phyloP scores from a whole-genome alignment of 106 monocot species.

The Allium sativum region DNA sequence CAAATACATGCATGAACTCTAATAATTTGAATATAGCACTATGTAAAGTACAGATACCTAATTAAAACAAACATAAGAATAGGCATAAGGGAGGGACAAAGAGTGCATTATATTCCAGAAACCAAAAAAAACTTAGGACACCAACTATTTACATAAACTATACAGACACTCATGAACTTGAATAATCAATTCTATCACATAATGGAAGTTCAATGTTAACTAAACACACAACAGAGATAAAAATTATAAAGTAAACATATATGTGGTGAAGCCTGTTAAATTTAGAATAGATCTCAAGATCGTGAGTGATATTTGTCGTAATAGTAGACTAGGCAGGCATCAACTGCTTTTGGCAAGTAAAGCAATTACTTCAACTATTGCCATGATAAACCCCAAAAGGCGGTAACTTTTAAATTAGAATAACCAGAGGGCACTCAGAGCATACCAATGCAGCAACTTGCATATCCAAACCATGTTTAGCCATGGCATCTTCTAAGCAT shows the following conservation, averaged over 20 bases:
- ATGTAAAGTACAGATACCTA: neutral
- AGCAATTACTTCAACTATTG: neutral
- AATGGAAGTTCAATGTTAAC: too few species aligned
- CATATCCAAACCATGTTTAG: slow-evolving; percentile 48
- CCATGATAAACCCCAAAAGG: neutral
- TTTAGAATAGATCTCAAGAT: too few species aligned
- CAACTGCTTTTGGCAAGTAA: neutral
- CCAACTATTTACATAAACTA: neutral
- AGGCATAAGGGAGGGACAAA: neutral
- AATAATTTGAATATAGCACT: neutral
- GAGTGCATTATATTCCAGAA: neutral
- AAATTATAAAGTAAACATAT: too few species aligned
- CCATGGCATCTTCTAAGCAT: slow-evolving; percentile 66
- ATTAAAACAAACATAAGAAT: neutral
- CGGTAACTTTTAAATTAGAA: neutral
- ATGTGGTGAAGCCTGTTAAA: too few species aligned
- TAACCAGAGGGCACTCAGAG: slow-evolving; percentile 2
- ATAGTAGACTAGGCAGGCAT: too few species aligned
- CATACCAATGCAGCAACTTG: slow-evolving; percentile 76
- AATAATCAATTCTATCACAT: neutral
- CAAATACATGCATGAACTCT: neutral
- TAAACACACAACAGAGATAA: too few species aligned
- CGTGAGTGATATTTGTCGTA: too few species aligned
- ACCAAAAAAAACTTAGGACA: neutral
- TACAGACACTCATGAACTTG: neutral